Evolutionary conservation across 108 stramenopile genomes (phyloP).

Genomic region (Cyclotella choctawhatcheeana): DNA sequence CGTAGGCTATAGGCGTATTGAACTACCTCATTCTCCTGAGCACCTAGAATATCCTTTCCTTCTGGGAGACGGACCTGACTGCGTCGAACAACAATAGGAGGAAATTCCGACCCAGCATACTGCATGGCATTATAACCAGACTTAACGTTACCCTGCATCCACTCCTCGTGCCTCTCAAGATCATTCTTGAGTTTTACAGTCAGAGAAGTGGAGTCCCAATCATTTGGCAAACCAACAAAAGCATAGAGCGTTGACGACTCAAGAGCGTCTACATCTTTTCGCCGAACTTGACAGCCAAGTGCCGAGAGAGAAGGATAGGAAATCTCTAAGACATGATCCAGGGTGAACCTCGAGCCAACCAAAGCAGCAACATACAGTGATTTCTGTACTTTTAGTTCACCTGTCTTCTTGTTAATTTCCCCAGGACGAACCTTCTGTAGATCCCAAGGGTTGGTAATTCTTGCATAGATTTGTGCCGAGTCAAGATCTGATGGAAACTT

Average conservation of each 20-base stretch:
- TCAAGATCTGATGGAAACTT: neutral
- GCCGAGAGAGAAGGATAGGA: conserved; percentile 2
- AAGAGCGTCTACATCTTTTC: neutral
- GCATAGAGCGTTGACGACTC: neutral
- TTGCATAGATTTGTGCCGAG: neutral
- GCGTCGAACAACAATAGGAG: neutral
- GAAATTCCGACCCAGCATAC: neutral
- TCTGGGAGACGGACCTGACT: neutral
- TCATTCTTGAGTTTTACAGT: neutral
- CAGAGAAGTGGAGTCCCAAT: neutral
- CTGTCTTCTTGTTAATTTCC: conserved; percentile 1
- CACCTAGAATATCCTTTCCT: neutral
- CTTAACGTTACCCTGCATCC: too few relatives aligned
- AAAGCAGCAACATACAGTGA: neutral
- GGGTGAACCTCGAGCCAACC: neutral
- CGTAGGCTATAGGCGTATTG: conserved; percentile 3
- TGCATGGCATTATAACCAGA: neutral
- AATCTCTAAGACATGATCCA: neutral
- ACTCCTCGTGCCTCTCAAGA: neutral
- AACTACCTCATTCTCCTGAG: neutral
- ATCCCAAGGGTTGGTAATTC: conserved; percentile 8
- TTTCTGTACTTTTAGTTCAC: neutral
- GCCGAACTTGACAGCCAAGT: neutral
- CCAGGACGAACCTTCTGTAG: conserved; percentile 2
- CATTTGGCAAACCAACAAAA: conserved; percentile 1